phyloP scores from a whole-genome alignment of 345 rosid species.

The Angophora floribunda region DNA sequence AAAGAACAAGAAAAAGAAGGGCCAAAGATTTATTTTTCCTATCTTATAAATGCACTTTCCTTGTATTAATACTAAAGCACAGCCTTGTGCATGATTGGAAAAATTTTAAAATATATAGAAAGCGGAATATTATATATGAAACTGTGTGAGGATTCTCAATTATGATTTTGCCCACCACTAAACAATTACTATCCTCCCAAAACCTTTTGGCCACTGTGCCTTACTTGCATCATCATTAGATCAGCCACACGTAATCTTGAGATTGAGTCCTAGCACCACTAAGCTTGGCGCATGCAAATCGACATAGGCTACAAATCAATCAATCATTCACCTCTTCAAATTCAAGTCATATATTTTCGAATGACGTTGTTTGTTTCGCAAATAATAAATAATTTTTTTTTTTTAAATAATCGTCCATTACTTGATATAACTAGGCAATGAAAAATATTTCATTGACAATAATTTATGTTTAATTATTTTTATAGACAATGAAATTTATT shows the following conservation, averaged over 20 bases:
- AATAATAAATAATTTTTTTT: too few relatives aligned
- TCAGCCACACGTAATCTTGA: background rate
- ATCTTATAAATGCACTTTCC: background rate
- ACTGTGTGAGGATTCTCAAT: background rate
- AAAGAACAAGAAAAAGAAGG: background rate
- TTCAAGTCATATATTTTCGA: background rate
- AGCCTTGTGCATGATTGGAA: background rate
- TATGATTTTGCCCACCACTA: background rate
- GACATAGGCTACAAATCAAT: background rate
- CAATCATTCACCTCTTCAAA: background rate
- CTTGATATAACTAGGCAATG: background rate
- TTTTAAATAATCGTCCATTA: too few relatives aligned
- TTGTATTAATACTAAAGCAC: background rate
- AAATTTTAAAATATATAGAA: background rate
- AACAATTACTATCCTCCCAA: background rate
- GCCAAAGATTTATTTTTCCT: background rate
- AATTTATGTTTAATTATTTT: background rate
- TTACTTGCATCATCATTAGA: background rate
- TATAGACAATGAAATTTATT: background rate
- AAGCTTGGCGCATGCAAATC: background rate
- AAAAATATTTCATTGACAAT: rapidly evolving
- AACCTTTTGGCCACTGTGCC: background rate
- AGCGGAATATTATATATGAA: background rate
- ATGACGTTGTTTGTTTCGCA: background rate
- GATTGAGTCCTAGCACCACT: background rate